Base-by-base conservation (phyloP, 129 eudicot species). In the Artemisia annua region DNA sequence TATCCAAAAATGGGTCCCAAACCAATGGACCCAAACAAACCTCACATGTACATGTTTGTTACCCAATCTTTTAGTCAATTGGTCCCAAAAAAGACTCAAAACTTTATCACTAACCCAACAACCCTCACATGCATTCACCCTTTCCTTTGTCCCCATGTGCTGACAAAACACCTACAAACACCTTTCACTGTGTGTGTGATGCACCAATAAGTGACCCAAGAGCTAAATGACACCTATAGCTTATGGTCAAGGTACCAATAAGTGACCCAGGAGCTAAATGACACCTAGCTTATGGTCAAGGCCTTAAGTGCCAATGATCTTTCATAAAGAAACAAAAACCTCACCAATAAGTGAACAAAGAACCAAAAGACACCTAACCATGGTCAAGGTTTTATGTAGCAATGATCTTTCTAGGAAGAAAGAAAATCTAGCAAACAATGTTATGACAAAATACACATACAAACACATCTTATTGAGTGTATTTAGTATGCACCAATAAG, bases 81-180 rank as follows among this genome's bases (percentile, higher is more conserved):
- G 82, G 82, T 55, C 82, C 82, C 82, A 43, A 66, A 56, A 70
- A 2, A 30, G 18, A 61, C 61, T 73, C 46, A 48, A 72, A 39
- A 28, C 54, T 48, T 68, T 20, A 61, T 51, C 80, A 67, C 67
- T 76, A 69, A 66, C 69, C 69, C 75, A 67, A 76, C 80, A 48
- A 76, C 75, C 80, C 74, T 78, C 77, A 78, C 82, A 78, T 78
- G 82, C 77, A 71, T 77, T 18, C 53, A 63, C 77, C 72, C 46
- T 71, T 64, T 51, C 61, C 77, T 78, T 63, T 78, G 72, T 70
- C 81, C 12, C 56, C 28, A 77, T 17, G 32, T 70, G n/a, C 39
- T 14, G 56, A 70, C 64, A 53, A 70, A 32, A 63, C 63, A 67
- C 56, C 43, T 44, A 74, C 71, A n/a, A 51, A 64, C 69, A 63